Conservation (phyloP, 495 filamentous ascomycete species). For the Daldinia vernicosa region DNA sequence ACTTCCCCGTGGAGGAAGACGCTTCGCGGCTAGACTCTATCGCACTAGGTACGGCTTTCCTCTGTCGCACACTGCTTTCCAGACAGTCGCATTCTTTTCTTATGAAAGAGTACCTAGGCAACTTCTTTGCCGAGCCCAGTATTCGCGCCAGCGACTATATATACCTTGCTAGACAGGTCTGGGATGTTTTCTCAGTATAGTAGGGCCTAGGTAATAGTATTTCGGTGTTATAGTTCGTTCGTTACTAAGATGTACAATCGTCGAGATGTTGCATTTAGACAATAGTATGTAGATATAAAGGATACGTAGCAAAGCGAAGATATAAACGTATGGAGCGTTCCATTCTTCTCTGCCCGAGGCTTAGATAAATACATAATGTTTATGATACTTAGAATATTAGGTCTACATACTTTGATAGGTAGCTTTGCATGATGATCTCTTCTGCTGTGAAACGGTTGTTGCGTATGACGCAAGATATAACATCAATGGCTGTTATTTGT, state of each 20-base stretch:
- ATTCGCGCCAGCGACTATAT: conserved; percentile 62
- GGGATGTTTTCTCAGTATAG: conserved; percentile 47
- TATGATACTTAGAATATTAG: neutral
- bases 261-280: too few species aligned
- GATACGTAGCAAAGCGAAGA: too few species aligned
- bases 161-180: conserved; percentile 45
- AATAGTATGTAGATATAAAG: too few species aligned
- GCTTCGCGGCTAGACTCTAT: conserved; percentile 42
- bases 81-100: conserved; percentile 61
- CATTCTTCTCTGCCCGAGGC: too few species aligned
- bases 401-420: neutral
- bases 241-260: too few species aligned
- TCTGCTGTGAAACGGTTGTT: neutral
- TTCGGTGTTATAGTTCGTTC: too few species aligned
- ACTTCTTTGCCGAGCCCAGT: conserved; percentile 60
- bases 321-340: too few species aligned
- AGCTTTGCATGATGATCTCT: neutral
- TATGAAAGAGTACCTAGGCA: conserved; percentile 54
- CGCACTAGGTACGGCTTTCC: conserved; percentile 45
- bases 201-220: conserved; percentile 35
- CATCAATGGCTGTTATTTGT: neutral
- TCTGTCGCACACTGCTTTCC: conserved; percentile 60
- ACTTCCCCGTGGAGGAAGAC: conserved; percentile 40
- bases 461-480: neutral
- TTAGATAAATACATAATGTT: too few species aligned